phyloP scores from a whole-genome alignment of 2,329 filamentous ascomycete genomes.

The Cladosporium velox region DNA sequence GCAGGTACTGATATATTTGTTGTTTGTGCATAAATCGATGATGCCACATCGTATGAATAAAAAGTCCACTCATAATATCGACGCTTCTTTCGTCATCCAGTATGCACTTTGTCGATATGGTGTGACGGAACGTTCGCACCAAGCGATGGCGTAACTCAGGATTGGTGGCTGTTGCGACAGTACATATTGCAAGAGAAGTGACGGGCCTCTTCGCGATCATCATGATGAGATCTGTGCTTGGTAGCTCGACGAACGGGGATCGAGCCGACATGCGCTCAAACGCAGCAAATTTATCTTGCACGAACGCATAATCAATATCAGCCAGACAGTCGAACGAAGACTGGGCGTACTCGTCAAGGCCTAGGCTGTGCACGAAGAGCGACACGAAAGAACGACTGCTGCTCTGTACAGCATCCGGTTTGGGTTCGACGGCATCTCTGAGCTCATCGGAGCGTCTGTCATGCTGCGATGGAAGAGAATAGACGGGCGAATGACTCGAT shows the following conservation, averaged over 20 bases:
- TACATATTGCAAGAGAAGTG: slow-evolving; percentile 32
- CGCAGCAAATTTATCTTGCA: slow-evolving; percentile 28
- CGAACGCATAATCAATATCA: slow-evolving; percentile 32
- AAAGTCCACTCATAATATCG: slow-evolving; percentile 31
- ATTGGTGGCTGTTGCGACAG: slow-evolving; percentile 27
- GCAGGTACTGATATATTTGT: slow-evolving; percentile 29
- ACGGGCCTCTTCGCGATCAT: slow-evolving; percentile 30
- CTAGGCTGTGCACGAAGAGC: slow-evolving; percentile 28
- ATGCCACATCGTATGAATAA: slow-evolving; percentile 32
- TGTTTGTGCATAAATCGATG: slow-evolving; percentile 31
- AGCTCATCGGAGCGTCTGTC: slow-evolving; percentile 8
- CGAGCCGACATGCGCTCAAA: slow-evolving; percentile 28
- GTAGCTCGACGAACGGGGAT: slow-evolving; percentile 32
- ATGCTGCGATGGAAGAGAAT: background rate
- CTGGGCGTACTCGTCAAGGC: slow-evolving; percentile 17
- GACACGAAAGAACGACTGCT: slow-evolving; percentile 30
- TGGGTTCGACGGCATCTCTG: slow-evolving; percentile 15
- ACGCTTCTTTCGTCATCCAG: slow-evolving; percentile 30
- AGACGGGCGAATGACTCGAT: slow-evolving; percentile 7
- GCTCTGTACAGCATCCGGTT: slow-evolving; percentile 28
- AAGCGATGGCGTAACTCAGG: slow-evolving; percentile 29
- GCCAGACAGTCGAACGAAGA: slow-evolving; percentile 27
- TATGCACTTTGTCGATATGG: slow-evolving; percentile 30
- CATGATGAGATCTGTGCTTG: slow-evolving; percentile 21
- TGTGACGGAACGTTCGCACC: slow-evolving; percentile 30